Percentiles rank a stretch among this genome's conserved stretches.
Conservation (phyloP, 345 rosid genomes). For the Hibiscus trionum region DNA sequence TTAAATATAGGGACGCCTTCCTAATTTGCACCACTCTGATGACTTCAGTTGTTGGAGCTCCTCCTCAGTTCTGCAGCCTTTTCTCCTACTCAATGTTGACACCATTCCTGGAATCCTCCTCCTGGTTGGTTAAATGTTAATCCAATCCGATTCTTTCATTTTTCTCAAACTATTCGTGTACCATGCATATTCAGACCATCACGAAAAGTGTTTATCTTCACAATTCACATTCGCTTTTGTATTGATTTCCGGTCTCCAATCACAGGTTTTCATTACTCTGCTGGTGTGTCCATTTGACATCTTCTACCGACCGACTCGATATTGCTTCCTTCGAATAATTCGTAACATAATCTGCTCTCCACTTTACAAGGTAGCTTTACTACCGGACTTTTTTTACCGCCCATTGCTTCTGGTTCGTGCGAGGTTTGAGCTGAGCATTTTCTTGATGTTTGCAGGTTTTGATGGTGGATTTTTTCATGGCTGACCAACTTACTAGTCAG, state of each 20-base stretch:
- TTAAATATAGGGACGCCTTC: conserved; percentile 81
- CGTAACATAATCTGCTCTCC: conserved; percentile 85
- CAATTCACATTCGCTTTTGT: no score
- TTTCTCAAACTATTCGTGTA: not conserved
- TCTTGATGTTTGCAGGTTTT: conserved; percentile 40
- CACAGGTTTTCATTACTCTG: conserved; percentile 49
- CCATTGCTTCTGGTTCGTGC: not conserved
- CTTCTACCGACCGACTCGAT: conserved; percentile 76
- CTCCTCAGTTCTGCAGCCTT: conserved; percentile 53
- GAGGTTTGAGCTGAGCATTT: not conserved
- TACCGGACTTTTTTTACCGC: not conserved
- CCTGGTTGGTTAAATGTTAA: conserved; percentile 41
- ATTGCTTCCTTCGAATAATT: conserved; percentile 61
- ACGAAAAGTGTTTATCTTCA: no score
- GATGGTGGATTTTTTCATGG: conserved; percentile 97
- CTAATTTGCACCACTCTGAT: conserved; percentile 79
- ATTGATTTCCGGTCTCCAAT: not conserved
- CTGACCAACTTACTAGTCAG: conserved; percentile 98
- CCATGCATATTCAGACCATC: not conserved
- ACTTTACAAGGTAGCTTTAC: conserved; percentile 54
- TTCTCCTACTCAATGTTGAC: conserved; percentile 48
- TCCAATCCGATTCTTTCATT: not conserved
- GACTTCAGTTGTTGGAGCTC: conserved; percentile 65
- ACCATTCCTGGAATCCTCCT: conserved; percentile 82
- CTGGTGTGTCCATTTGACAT: conserved; percentile 72